Percentiles rank a stretch among this genome's conserved stretches.
Evolutionary conservation across 306 rosid species (phyloP).

Genomic region (Malus fusca): DNA sequence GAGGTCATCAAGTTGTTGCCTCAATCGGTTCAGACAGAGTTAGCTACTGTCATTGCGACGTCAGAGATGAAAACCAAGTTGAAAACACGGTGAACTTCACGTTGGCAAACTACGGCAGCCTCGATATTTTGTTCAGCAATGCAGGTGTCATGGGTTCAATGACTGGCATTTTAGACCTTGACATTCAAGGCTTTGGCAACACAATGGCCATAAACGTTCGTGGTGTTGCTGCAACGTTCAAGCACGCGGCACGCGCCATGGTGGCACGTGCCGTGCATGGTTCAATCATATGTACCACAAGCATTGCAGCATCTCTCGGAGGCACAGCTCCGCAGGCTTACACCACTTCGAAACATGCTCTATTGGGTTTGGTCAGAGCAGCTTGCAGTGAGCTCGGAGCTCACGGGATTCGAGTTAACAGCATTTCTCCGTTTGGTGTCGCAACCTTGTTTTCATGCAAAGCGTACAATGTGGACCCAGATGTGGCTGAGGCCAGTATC

Average conservation of each 20-base stretch:
- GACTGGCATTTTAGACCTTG: slow-evolving; percentile 56
- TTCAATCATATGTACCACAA: slow-evolving; percentile 73
- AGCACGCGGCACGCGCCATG: slow-evolving; percentile 57
- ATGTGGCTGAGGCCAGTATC: slow-evolving; percentile 40
- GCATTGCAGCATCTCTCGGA: slow-evolving; percentile 57
- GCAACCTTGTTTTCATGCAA: slow-evolving; percentile 70
- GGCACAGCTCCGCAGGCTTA: slow-evolving; percentile 67
- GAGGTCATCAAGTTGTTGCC: slow-evolving; percentile 42
- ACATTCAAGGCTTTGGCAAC: slow-evolving; percentile 49
- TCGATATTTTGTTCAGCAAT: slow-evolving; percentile 71
- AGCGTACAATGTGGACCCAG: slow-evolving; percentile 35
- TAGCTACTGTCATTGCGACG: slow-evolving; percentile 70
- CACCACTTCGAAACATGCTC: slow-evolving; percentile 61
- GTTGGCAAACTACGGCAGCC: slow-evolving; percentile 47
- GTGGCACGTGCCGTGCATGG: slow-evolving; percentile 43
- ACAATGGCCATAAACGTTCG: slow-evolving; percentile 62
- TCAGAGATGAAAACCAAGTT: slow-evolving; percentile 64
- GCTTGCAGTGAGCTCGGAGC: slow-evolving; percentile 77
- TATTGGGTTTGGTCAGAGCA: slow-evolving; percentile 53
- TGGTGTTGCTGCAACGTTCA: slow-evolving; percentile 59
- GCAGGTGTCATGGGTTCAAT: slow-evolving; percentile 68
- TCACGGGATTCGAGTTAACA: slow-evolving; percentile 71
- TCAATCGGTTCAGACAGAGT: slow-evolving; percentile 46
- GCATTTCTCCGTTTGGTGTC: slow-evolving; percentile 76
- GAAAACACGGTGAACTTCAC: slow-evolving; percentile 46